These are phyloP conservation scores for Trichoderma sp. DNA, from an alignment of 2,329 filamentous ascomycete genomes.

Conservation along the genomic window DNA sequence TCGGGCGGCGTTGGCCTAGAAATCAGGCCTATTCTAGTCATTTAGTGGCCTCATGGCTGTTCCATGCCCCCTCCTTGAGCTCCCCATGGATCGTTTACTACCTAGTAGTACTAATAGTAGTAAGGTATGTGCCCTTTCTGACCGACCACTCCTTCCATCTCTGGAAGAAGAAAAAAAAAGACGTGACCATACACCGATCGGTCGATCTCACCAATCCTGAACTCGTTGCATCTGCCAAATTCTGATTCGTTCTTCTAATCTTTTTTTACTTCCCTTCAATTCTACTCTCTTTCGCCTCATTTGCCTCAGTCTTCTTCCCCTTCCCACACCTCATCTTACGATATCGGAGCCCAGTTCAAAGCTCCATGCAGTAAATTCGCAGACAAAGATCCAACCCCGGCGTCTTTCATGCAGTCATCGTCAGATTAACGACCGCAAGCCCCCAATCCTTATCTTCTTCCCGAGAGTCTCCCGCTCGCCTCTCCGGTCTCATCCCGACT, in stretches of 20 bases:
- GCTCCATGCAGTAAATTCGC: neutral
- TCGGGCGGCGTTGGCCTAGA: neutral
- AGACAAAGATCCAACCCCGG: neutral
- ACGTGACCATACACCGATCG: slow-evolving; percentile 8
- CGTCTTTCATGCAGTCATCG: neutral
- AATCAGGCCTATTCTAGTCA: neutral
- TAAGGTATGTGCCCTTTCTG: too few species aligned
- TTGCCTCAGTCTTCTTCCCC: neutral
- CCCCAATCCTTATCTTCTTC: neutral
- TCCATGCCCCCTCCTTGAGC: neutral
- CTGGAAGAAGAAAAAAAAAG: neutral
- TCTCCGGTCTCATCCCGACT: neutral
- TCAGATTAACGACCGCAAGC: neutral
- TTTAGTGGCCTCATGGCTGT: slow-evolving; percentile 8
- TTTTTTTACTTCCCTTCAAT: neutral
- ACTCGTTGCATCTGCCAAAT: neutral
- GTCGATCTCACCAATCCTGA: neutral
- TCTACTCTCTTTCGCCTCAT: neutral
- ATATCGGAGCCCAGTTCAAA: neutral
- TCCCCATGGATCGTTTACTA: neutral
- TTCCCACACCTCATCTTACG: neutral
- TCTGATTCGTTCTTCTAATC: neutral
- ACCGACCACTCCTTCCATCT: neutral
- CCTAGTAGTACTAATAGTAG: too few species aligned
- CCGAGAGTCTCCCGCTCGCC: neutral